Evolutionary conservation across 208 protist species (phyloP), one percentile per base, ranked within the genome.

Genomic region (Acanthamoeba healyi): DNA sequence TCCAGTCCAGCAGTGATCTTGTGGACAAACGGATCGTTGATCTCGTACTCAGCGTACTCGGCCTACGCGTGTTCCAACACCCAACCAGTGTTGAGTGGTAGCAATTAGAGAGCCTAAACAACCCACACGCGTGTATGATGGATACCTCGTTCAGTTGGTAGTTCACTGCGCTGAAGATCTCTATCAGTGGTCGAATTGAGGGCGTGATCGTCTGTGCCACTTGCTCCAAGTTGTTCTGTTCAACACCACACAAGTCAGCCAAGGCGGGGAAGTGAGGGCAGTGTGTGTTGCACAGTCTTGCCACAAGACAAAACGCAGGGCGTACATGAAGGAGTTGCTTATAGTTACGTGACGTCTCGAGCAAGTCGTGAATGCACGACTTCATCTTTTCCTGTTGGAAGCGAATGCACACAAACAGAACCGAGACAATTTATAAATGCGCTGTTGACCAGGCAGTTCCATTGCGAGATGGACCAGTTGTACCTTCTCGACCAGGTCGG

Each of bases 31-130:
- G 79, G 79, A 32, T 87, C 79, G 44, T 87, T 87, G n/a, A 87
- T 87, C 44, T 87, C 79, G 26, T 87, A 87, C 46, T 87, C 79
- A 44, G 79, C 79, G 46, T 87, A 87, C 34, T 87, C 79, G 44
- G 79, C 49, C 79, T 77, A 12, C 56, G 26, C 29, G 0, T 15
- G 22, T 38, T 77, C 4, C n/a, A n/a, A n/a, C n/a, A n/a, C n/a
- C n/a, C n/a, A n/a, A n/a, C n/a, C n/a, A n/a, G n/a, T n/a, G n/a
- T n/a, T n/a, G n/a, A n/a, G 19, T 14, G 34, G 38, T 9, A 19
- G 4, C 36, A 14, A 36, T 42, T 26, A 44, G 38, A 26, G 63
- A 70, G 63, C n/a, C n/a, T n/a, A n/a, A n/a, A 12, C n/a, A 70
- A 7, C 0, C 2, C 63, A 3, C 36, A 77, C 19, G 38, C 22